Evolutionary conservation across 495 filamentous ascomycete genomes (phyloP), one percentile per base, ranked within the genome.

Genomic region (Hypoxylon subgilvum): DNA sequence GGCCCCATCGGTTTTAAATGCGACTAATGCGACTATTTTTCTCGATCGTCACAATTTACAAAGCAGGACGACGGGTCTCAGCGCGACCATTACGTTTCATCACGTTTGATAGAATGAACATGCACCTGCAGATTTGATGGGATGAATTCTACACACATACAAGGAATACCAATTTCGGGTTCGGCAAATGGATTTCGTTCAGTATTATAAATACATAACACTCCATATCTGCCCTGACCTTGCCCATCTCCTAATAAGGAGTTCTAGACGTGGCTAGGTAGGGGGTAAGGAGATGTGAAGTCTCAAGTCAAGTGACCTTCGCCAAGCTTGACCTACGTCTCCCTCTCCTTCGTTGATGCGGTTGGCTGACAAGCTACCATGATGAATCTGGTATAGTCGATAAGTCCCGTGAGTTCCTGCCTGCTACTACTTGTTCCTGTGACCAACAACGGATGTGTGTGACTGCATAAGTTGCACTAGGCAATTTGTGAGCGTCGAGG

Each of bases 401-500:
- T 40, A 52, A 58, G 64, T 69, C 67, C 59, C 67, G 67, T 69
- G 66, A 69, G 65, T 43, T 28, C 43, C 40, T 34, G 17, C 50
- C 54, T 49, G 36, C 32, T 32, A 25, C 35, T 53, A 43, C 43
- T 39, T 63, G 61, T 63, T 63, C 61, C 61, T 63, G 67, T 69
- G 67, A 69, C 63, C 52, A 57, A 35, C 42, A 52, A 30, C 41
- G 51, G 60, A 66, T 69, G 67, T 67, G 67, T 69, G 67, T 67
- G 67, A 69, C 60, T 67, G 67, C 67, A 67, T 69, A 57, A 57
- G 53, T 54, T 52, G 54, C 61, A 58, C 53, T 63, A 63, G 49
- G 61, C 53, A 63, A 63, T 63, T 63, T 63, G 43, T 46, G 53
- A 63, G 35, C 52, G 53, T 48, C 39, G 6, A 40, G 30, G 41